Evolutionary conservation across 257 asterid genomes (phyloP).

Genomic region (Solanum microdontum): DNA sequence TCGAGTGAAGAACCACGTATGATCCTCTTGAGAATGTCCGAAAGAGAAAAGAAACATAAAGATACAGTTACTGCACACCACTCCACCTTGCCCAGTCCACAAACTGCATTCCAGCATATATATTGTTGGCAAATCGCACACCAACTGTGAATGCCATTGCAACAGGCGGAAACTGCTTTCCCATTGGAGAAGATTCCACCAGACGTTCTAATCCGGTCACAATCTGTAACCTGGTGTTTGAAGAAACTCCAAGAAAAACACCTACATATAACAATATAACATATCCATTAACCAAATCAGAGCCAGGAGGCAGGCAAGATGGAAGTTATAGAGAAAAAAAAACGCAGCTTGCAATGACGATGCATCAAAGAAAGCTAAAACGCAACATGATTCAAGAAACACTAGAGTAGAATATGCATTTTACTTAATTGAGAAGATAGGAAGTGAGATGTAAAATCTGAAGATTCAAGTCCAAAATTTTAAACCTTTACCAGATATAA

Average conservation of each 20-base stretch:
- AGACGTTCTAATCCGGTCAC: slow-evolving; percentile 80
- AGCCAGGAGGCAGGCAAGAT: not conserved
- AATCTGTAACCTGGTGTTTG: slow-evolving; percentile 87
- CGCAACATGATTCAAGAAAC: not conserved
- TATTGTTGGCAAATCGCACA: slow-evolving; percentile 78
- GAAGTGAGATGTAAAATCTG: not conserved
- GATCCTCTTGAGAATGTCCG: not conserved
- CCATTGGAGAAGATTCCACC: slow-evolving; percentile 78
- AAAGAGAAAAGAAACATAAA: not conserved
- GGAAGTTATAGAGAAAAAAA: not conserved
- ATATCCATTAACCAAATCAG: not conserved
- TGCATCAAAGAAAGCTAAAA: not conserved
- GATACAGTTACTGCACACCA: slow-evolving; percentile 52
- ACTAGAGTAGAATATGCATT: not conserved
- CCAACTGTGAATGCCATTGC: slow-evolving; percentile 93
- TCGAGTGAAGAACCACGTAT: not conserved
- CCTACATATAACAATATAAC: slow-evolving; percentile 30
- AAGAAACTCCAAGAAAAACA: slow-evolving; percentile 79
- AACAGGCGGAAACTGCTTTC: slow-evolving; percentile 52
- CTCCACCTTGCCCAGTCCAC: slow-evolving; percentile 94
- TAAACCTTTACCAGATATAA: not conserved
- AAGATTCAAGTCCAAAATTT: not conserved
- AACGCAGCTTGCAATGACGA: not conserved
- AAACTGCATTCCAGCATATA: slow-evolving; percentile 97
- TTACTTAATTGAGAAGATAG: not conserved